Evolutionary conservation across 2,329 filamentous ascomycete species (phyloP), one percentile per base, ranked within the genome.

Genomic region (Phialocephala subalpina): DNA sequence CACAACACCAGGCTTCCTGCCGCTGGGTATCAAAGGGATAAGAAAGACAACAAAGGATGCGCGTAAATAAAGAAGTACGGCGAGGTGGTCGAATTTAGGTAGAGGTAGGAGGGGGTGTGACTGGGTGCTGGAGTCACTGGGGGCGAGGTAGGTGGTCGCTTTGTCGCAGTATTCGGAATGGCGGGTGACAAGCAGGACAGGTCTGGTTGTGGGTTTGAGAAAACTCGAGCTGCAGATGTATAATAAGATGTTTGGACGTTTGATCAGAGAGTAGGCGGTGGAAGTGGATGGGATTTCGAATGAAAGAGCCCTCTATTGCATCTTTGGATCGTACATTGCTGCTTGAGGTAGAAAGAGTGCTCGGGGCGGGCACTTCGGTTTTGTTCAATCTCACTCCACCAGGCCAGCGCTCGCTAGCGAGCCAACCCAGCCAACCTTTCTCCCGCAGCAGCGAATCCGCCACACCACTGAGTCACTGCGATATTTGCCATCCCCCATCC

Each of bases 241-340:
- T 40, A 33, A 45, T 29, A n/a, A n/a, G 57, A 58, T 25, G 40
- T 38, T 61, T 18, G 61, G 60, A 42, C 29, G 57, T 63, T 63
- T 60, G 60, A 63, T 60, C 29, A 53, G 27, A 61, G n/a, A 16
- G 22, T 8, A 25, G 52, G 49, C 58, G 62, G 53, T 40, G 58
- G 60, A 66, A 55, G 35, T 47, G 62, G 52, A 60, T 57, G 67
- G 73, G 74, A 76, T 73, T 53, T 53, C 49, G 76, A 74, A 74
- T 73, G 74, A 70, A 69, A 70, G 72, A 75, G 74, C 74, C 74
- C 73, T 73, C 69, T 55, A 65, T 63, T 62, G 65, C 74, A 74
- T 64, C 66, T 60, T 60, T 69, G 68, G 68, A 71, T 73, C 72
- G 67, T 74, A 74, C 73, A 75, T 76, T 65, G 66, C 70, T 70